phyloP scores from a whole-genome alignment of 768 basidiomycete species.

The Suillus weaverae region DNA sequence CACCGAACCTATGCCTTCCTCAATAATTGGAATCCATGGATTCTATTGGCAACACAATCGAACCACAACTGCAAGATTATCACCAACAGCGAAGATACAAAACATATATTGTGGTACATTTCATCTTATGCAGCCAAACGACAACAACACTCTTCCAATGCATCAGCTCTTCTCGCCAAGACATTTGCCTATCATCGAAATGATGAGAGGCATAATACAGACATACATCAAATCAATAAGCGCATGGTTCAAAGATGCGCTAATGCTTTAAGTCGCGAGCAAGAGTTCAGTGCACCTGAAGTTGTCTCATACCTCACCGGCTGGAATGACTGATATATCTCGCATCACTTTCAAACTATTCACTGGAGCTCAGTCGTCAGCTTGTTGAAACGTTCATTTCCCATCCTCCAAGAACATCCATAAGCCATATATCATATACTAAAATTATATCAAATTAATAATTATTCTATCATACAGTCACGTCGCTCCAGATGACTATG shows the following conservation, averaged over 20 bases:
- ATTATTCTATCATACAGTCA: too few species aligned
- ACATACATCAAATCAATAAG: not conserved
- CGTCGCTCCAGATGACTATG: not conserved
- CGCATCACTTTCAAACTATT: conserved; percentile 6
- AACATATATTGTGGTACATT: conserved; percentile 35
- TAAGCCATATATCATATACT: too few species aligned
- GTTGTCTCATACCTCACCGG: conserved; percentile 7
- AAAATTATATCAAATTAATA: too few species aligned
- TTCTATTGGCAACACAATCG: fast-evolving
- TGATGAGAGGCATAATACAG: not conserved
- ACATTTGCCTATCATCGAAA: not conserved
- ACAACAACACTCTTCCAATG: conserved; percentile 11
- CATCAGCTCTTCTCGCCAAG: not conserved
- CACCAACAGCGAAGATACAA: conserved; percentile 35
- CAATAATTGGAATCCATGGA: not conserved
- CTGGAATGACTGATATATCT: conserved; percentile 6
- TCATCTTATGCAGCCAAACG: conserved; percentile 38
- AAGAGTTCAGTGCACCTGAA: conserved; percentile 8
- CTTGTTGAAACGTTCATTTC: not conserved
- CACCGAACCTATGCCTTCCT: not conserved
- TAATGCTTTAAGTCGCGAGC: conserved; percentile 16
- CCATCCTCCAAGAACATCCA: not conserved
- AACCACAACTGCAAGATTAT: conserved; percentile 46
- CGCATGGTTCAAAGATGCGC: conserved; percentile 34
- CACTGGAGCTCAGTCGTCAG: not conserved